A percentile compares a stretch with the other conserved stretches of the same genome.
Conservation (phyloP, 2,329 filamentous ascomycete genomes). For the Fusarium denticulatum region DNA sequence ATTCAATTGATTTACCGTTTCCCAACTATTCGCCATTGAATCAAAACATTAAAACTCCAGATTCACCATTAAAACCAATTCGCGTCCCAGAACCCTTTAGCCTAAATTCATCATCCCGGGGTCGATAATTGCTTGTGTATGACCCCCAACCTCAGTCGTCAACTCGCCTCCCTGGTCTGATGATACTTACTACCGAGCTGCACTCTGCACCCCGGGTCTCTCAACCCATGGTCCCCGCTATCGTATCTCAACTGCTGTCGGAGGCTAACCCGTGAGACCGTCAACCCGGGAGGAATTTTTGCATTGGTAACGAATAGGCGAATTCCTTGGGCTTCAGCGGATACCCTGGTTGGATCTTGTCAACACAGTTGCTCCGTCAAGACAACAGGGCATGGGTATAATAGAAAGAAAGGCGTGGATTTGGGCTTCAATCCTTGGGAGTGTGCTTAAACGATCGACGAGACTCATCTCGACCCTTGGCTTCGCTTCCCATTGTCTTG, state of each 20-base stretch:
- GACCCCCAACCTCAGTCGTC: constrained; percentile 9
- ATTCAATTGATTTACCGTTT: constrained; percentile 8
- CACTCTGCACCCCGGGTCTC: constrained; percentile 18
- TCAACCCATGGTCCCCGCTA: constrained; percentile 25
- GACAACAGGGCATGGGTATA: not conserved
- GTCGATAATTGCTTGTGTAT: not conserved
- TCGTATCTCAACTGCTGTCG: constrained; percentile 14
- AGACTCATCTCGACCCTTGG: constrained; percentile 21
- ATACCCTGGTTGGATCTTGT: constrained; percentile 32
- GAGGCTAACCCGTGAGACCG: constrained; percentile 30
- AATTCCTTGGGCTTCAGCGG: constrained; percentile 18
- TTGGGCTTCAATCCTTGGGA: not conserved
- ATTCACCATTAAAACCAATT: not conserved
- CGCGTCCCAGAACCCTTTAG: constrained; percentile 1
- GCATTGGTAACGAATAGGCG: constrained; percentile 29
- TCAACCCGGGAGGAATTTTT: not conserved
- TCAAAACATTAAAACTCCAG: not conserved
- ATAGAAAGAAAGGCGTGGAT: not conserved
- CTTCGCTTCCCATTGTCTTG: constrained; percentile 19
- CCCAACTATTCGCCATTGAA: not conserved
- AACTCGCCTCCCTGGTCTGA: constrained; percentile 26
- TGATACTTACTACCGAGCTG: constrained; percentile 18
- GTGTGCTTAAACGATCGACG: constrained; percentile 13
- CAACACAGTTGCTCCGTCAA: constrained; percentile 20
- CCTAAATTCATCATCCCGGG: constrained; percentile 9